A percentile compares a stretch with the other conserved stretches of the same genome.
Conservation (phyloP, 1,284 basidiomycete genomes). For the Apiotrichum gracile region DNA sequence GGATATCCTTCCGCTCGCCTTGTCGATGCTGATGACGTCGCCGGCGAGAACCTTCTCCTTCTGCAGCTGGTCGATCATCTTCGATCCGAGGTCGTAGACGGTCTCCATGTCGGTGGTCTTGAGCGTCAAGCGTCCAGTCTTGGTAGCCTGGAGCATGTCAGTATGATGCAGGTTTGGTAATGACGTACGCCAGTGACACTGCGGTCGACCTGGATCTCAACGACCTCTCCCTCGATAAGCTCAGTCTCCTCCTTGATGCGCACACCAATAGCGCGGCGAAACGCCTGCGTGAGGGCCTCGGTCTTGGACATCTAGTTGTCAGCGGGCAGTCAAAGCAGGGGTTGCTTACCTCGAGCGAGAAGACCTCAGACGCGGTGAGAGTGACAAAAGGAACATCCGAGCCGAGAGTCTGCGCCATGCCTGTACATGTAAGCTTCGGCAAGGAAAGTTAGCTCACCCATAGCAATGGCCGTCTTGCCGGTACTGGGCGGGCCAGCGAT, state of each 20-base stretch:
- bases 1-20: slow-evolving; percentile 92
- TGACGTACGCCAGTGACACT: slow-evolving; percentile 91
- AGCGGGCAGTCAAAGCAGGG: background rate
- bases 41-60: slow-evolving; percentile 97
- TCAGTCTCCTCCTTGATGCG: slow-evolving; percentile 97
- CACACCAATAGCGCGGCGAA: slow-evolving; percentile 90
- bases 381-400: slow-evolving; percentile 94
- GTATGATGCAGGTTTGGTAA: slow-evolving; percentile 17
- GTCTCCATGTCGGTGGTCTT: slow-evolving; percentile 99
- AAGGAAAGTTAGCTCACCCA: slow-evolving; percentile 59
- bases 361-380: slow-evolving; percentile 95
- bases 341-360: slow-evolving; percentile 65
- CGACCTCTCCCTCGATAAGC: slow-evolving; percentile 95
- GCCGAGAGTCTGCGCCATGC: slow-evolving; percentile 93
- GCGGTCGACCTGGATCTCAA: slow-evolving; percentile 96
- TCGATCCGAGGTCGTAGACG: slow-evolving; percentile 94
- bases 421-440: slow-evolving; percentile 48
- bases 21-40: slow-evolving; percentile 94
- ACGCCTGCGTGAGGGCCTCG: slow-evolving; percentile 93
- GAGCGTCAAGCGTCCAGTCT: slow-evolving; percentile 94
- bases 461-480: slow-evolving; percentile 95
- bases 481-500: slow-evolving; percentile 95
- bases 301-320: slow-evolving; percentile 81
- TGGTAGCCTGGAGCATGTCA: slow-evolving; percentile 71
- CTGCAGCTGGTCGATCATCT: slow-evolving; percentile 96